Percentiles rank a stretch among this genome's conserved stretches.
Evolutionary conservation across 176 grass and related monocot genomes (phyloP).

Genomic region (Bromus sterilis): DNA sequence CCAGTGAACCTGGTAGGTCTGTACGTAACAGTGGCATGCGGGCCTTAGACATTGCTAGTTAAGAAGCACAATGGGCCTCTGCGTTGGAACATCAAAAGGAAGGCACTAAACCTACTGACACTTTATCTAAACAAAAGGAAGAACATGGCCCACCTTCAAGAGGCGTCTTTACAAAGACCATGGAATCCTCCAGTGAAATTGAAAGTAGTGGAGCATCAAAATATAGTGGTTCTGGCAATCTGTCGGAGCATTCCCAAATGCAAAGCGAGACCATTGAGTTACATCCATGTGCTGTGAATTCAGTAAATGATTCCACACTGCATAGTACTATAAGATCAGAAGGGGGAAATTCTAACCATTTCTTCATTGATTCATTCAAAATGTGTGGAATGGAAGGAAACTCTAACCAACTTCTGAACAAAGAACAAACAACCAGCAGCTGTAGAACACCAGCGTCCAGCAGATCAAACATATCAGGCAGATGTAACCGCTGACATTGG

Average conservation of each 20-base stretch:
- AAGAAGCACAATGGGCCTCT: constrained; percentile 14
- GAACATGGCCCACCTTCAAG: neutral
- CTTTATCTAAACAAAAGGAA: neutral
- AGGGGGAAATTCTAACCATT: neutral
- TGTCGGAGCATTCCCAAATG: neutral
- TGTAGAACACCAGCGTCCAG: constrained; percentile 7
- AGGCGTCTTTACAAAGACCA: neutral
- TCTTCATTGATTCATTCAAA: constrained; percentile 2
- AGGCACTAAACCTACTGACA: neutral
- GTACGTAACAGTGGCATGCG: neutral
- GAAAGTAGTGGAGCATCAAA: neutral
- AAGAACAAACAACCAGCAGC: neutral
- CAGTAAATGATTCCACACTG: neutral
- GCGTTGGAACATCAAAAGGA: neutral
- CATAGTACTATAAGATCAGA: neutral
- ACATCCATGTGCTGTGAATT: neutral
- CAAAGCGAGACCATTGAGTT: neutral
- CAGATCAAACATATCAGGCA: neutral
- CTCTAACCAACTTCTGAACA: neutral
- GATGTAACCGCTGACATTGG: neutral
- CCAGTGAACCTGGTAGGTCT: neutral
- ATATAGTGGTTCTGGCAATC: neutral
- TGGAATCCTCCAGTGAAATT: neutral
- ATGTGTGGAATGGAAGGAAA: neutral
- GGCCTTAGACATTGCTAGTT: neutral